phyloP scores from a whole-genome alignment of 2,329 filamentous ascomycete species.

The Calonectria montana region DNA sequence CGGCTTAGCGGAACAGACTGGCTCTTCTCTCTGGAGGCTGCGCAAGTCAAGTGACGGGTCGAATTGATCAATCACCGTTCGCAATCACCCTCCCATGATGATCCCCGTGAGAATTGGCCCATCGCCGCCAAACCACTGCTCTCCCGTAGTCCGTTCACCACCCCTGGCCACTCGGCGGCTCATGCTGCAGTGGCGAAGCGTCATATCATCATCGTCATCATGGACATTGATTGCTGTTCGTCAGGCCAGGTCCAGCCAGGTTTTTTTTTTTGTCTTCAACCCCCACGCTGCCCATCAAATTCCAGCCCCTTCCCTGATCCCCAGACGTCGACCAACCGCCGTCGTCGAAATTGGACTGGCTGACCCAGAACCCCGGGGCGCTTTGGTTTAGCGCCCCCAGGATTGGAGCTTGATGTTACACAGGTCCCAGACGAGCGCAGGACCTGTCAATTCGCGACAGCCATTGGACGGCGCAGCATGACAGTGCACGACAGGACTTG shows the following conservation, averaged over 20 bases:
- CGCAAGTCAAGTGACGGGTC: constrained; percentile 4
- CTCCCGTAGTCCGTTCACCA: not conserved
- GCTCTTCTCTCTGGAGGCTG: constrained; percentile 2
- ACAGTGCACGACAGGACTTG: not conserved
- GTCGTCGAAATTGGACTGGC: constrained; percentile 10
- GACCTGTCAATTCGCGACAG: constrained; percentile 30
- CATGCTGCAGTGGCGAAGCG: constrained; percentile 14
- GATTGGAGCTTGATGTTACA: constrained; percentile 28
- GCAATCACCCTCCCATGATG: constrained; percentile 8
- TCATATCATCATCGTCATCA: constrained; percentile 14
- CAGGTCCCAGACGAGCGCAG: constrained; percentile 17
- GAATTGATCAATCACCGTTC: constrained; percentile 15
- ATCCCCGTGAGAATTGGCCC: constrained; percentile 6
- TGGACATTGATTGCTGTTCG: not conserved
- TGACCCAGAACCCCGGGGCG: constrained; percentile 23
- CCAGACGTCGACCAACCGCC: constrained; percentile 9
- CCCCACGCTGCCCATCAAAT: constrained; percentile 14
- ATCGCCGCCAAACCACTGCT: not conserved
- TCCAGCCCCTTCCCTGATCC: constrained; percentile 1
- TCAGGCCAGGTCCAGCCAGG: not conserved
- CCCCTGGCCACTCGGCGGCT: not conserved
- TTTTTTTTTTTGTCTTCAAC: not conserved
- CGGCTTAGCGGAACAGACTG: constrained; percentile 2
- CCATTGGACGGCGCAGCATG: constrained; percentile 28
- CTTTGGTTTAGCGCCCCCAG: not conserved